A percentile compares a stretch with the other conserved stretches of the same genome.
phyloP scores from a whole-genome alignment of 2,329 filamentous ascomycete genomes.

The Botrytis cinerea region DNA sequence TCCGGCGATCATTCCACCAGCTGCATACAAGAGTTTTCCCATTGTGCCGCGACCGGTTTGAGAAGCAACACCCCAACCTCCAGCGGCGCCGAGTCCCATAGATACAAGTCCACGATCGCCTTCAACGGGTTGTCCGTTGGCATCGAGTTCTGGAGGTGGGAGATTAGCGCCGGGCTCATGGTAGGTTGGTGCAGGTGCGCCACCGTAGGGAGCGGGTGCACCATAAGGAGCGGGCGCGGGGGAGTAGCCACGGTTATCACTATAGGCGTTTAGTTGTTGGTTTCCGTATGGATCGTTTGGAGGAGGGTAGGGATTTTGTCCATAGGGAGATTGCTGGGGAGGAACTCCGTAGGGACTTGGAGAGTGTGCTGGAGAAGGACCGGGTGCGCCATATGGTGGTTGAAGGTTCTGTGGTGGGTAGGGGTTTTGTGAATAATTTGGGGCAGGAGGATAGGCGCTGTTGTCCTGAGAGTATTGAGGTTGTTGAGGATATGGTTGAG shows the following conservation, averaged over 20 bases:
- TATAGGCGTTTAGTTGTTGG: slow-evolving; percentile 13
- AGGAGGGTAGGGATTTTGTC: neutral
- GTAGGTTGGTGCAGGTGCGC: slow-evolving; percentile 13
- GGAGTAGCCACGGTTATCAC: neutral
- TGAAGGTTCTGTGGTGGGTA: slow-evolving; percentile 17
- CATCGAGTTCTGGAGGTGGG: slow-evolving; percentile 1
- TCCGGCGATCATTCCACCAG: slow-evolving; percentile 3
- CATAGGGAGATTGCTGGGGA: slow-evolving; percentile 11
- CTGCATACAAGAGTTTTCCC: slow-evolving; percentile 4
- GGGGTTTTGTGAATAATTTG: neutral
- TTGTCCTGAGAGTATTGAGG: slow-evolving; percentile 7
- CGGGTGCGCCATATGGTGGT: slow-evolving; percentile 11
- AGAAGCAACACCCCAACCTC: slow-evolving; percentile 4
- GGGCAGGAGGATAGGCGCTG: slow-evolving; percentile 10
- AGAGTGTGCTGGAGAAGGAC: slow-evolving; percentile 13
- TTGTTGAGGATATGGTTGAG: slow-evolving; percentile 19
- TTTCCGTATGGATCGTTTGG: slow-evolving; percentile 8
- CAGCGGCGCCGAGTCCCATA: slow-evolving; percentile 21
- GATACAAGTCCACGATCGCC: slow-evolving; percentile 18
- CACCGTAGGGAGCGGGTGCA: neutral
- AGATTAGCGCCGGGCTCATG: slow-evolving; percentile 17
- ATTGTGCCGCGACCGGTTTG: slow-evolving; percentile 12
- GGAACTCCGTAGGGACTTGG: neutral
- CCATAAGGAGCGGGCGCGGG: slow-evolving; percentile 4
- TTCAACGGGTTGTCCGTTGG: slow-evolving; percentile 14